Evolutionary conservation across 2,329 filamentous ascomycete species (phyloP), one percentile per base, ranked within the genome.

Genomic region (Colletotrichum cuscutae): DNA sequence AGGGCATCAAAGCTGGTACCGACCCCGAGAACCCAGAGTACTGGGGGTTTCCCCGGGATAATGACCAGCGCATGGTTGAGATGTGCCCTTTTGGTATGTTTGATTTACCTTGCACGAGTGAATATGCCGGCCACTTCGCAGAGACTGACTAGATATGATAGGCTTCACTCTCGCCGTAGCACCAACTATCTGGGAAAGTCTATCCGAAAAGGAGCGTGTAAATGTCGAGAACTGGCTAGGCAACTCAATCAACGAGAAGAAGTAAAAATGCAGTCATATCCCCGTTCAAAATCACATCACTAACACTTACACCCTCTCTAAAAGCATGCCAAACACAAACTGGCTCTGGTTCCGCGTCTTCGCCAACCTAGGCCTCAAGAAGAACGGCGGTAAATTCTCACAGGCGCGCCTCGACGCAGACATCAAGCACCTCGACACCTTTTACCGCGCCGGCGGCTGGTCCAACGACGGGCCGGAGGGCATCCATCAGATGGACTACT

Each of bases 321-420:
- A 15, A 77, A 95, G 93, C 73, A 95, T 95, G 89, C 89, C 88
- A 1, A 89, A 90, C 77, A 90, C 88, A 24, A 88, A 87, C 75
- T 92, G 92, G 92, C 86, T 95, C 4, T 96, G 94, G 94, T 96
- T 96, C 79, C 90, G 94, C 52, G 93, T 96, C 5, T 96, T 96
- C 78, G 93, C 93, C 52, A 96, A 96, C 76, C 86, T 96, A 1
- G 93, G 93, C 0, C 82, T 95, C 42, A 92, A 93, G 79, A 93
- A 92, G 76, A 94, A 95, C 76, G 92, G 92, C 1, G 93, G 91
- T 0, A 88, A 88, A 60, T 94, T 92, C 82, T 93, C 92, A 0
- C 89, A 92, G 75, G 87, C 91, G 57, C 88, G 91, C 26, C 88
- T 95, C 26, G 91, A 94, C 70, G 89, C 89, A 24, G 94, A 95